phyloP scores from a whole-genome alignment of 257 asterid genomes.

The Fraxinus quadrangulata region DNA sequence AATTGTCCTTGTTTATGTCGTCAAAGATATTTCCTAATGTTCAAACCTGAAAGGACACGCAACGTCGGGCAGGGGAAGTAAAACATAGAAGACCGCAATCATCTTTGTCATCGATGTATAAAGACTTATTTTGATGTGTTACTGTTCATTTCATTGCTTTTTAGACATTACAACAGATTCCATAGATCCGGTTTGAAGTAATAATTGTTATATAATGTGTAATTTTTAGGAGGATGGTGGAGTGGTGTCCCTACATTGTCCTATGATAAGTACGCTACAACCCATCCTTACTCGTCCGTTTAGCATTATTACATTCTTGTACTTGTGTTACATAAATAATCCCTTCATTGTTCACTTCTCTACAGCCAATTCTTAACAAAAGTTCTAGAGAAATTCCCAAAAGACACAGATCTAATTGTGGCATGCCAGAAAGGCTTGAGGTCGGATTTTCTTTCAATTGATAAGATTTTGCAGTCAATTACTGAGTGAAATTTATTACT shows the following conservation, averaged over 20 bases:
- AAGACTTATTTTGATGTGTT: slow-evolving; percentile 9
- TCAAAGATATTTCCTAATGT: not conserved
- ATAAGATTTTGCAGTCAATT: slow-evolving; percentile 15
- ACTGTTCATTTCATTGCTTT: not conserved
- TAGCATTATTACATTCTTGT: not conserved
- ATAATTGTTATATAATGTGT: slow-evolving; percentile 7
- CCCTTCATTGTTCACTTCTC: slow-evolving; percentile 23
- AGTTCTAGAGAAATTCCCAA: slow-evolving; percentile 74
- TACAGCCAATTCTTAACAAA: slow-evolving; percentile 62
- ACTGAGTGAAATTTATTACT: not conserved
- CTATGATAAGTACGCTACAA: slow-evolving; percentile 53
- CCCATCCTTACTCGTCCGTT: slow-evolving; percentile 9
- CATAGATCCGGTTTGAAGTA: slow-evolving; percentile 11
- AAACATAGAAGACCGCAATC: not conserved
- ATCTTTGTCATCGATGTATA: not conserved
- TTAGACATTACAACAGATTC: not conserved
- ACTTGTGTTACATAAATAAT: slow-evolving; percentile 5
- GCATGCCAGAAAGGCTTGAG: slow-evolving; percentile 98
- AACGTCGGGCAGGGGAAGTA: not conserved
- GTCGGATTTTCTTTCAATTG: slow-evolving; percentile 47
- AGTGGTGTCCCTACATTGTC: slow-evolving; percentile 85
- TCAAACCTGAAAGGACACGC: not conserved
- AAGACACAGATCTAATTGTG: slow-evolving; percentile 80
- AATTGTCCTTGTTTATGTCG: not conserved
- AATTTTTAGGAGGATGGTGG: slow-evolving; percentile 93